phyloP scores from a whole-genome alignment of 2,329 filamentous ascomycete species.

The Fusarium papillatum region DNA sequence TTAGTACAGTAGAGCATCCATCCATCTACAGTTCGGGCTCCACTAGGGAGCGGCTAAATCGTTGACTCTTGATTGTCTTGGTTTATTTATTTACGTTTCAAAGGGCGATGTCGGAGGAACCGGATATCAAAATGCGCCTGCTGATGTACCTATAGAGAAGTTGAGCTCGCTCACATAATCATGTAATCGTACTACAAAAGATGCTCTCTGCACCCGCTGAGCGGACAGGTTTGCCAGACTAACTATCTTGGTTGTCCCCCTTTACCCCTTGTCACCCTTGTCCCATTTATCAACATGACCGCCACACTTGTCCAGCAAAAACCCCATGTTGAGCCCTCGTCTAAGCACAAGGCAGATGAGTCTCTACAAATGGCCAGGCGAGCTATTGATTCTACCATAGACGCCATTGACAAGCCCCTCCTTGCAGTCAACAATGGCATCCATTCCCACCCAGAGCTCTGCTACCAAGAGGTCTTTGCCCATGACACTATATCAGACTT shows the following conservation, averaged over 20 bases:
- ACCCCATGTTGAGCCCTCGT: background rate
- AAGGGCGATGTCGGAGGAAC: background rate
- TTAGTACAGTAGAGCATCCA: background rate
- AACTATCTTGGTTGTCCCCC: background rate
- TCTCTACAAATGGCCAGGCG: background rate
- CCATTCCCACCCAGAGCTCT: background rate
- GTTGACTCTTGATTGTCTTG: background rate
- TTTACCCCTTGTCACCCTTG: background rate
- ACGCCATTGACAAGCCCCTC: background rate
- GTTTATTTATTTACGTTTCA: background rate
- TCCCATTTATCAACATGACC: background rate
- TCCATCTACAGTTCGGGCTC: too few relatives aligned
- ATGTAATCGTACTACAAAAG: background rate
- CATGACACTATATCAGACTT: background rate
- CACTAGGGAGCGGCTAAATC: background rate
- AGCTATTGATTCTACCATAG: background rate
- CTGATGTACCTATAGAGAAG: background rate
- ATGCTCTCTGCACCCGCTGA: background rate
- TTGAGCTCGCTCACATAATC: background rate
- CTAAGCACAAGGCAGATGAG: background rate
- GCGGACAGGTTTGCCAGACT: background rate
- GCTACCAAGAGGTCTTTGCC: background rate
- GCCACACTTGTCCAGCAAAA: background rate
- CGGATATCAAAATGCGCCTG: background rate
- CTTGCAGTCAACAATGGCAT: background rate